phyloP scores from a whole-genome alignment of 2,329 filamentous ascomycete species.

The Calonectria pauciramosa region DNA sequence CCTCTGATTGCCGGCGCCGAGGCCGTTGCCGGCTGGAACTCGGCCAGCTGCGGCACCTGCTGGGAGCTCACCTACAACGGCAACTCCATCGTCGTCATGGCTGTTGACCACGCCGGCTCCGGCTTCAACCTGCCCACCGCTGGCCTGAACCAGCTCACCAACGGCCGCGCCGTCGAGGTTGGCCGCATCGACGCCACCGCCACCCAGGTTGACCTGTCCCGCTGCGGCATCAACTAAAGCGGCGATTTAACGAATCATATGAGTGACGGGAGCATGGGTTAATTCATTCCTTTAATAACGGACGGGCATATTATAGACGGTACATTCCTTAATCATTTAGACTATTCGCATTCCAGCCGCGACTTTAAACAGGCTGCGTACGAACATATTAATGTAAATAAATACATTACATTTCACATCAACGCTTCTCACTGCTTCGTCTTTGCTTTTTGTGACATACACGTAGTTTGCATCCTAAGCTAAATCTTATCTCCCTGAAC shows the following conservation, averaged over 20 bases:
- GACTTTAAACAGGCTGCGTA: background rate
- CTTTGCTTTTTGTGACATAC: background rate
- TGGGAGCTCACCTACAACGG: conserved; percentile 67
- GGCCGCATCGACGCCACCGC: conserved; percentile 65
- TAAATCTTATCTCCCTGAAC: background rate
- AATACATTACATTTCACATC: background rate
- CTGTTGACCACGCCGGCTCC: conserved; percentile 62
- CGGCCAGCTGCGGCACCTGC: conserved; percentile 69
- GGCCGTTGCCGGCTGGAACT: conserved; percentile 69
- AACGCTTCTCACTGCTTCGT: background rate
- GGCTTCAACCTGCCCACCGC: conserved; percentile 69
- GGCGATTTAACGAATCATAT: background rate
- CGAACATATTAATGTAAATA: conserved; percentile 7
- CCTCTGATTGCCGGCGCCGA: conserved; percentile 68
- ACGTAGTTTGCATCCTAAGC: background rate
- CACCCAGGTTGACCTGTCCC: conserved; percentile 1
- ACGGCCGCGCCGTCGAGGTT: conserved; percentile 61
- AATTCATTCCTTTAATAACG: background rate
- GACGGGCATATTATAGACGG: background rate
- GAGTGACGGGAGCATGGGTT: background rate
- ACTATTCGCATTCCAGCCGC: background rate
- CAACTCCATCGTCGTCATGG: conserved; percentile 66
- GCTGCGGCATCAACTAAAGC: background rate
- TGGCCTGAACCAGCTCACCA: conserved; percentile 70
- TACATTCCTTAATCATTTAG: conserved; percentile 9